A percentile compares a stretch with the other conserved stretches of the same genome.
Conservation (phyloP, 1,284 basidiomycete species). For the Cutaneotrichosporon sp. region DNA sequence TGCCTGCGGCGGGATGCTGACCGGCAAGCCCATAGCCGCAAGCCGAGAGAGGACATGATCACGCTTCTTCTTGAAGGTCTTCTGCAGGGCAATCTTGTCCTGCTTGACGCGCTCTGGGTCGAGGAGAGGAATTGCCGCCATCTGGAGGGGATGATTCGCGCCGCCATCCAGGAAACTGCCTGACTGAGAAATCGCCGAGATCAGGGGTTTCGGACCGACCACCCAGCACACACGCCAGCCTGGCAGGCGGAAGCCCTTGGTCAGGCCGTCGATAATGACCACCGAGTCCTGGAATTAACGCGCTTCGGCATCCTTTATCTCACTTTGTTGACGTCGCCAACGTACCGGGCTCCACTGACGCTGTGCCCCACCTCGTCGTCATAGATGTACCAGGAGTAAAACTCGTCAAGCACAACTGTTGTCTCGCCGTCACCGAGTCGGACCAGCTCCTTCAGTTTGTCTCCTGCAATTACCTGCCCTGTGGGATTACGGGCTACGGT, state of each 20-base stretch:
- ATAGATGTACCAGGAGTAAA: conserved; percentile 66
- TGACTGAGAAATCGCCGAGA: conserved; percentile 79
- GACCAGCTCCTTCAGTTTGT: conserved; percentile 76
- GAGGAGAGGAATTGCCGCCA: conserved; percentile 75
- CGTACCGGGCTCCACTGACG: conserved; percentile 73
- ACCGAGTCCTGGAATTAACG: conserved; percentile 58
- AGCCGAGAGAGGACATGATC: conserved; percentile 84
- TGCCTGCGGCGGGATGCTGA: conserved; percentile 65
- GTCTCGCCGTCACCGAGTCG: conserved; percentile 58
- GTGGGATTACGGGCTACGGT: conserved; percentile 54
- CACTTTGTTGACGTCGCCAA: conserved; percentile 77
- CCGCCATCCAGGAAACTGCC: conserved; percentile 85
- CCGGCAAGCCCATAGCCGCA: conserved; percentile 67
- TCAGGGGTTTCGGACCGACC: conserved; percentile 81
- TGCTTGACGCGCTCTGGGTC: conserved; percentile 62
- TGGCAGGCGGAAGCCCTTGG: conserved; percentile 73
- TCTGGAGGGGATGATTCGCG: conserved; percentile 82
- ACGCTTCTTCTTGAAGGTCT: conserved; percentile 83
- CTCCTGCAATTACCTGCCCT: conserved; percentile 68
- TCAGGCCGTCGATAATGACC: conserved; percentile 84
- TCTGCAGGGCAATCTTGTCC: conserved; percentile 78
- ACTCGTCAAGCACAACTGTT: conserved; percentile 80
- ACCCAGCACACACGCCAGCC: conserved; percentile 96
- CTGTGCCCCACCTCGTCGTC: conserved; percentile 74
- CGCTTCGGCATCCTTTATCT: conserved; percentile 10